phyloP scores from a whole-genome alignment of 106 monocot species.

The Narthecium ossifragum region DNA sequence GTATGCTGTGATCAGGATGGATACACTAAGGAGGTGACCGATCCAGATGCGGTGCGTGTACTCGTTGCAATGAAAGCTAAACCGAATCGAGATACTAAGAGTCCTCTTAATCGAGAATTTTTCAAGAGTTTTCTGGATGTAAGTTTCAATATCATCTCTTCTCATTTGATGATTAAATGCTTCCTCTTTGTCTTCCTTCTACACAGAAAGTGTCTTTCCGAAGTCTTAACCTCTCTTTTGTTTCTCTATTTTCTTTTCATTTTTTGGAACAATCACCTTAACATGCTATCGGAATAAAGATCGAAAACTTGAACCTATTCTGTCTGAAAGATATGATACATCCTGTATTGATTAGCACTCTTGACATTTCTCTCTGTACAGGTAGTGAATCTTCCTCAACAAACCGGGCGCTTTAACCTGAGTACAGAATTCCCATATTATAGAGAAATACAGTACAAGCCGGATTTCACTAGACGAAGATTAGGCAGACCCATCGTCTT shows the following conservation, averaged over 20 bases:
- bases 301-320: no score
- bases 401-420: slow-evolving; percentile 69
- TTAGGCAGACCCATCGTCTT: slow-evolving; percentile 65
- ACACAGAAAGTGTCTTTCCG: no score
- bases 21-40: slow-evolving; percentile 67
- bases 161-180: no score
- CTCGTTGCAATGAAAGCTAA: slow-evolving; percentile 62
- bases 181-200: no score
- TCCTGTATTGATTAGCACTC: no score
- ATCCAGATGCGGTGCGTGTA: slow-evolving; percentile 47
- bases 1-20: slow-evolving; percentile 60
- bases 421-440: slow-evolving; percentile 59
- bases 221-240: no score
- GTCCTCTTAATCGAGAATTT: slow-evolving; percentile 44
- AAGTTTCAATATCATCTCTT: no score
- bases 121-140: slow-evolving; percentile 68
- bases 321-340: no score
- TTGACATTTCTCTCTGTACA: slow-evolving; percentile 10
- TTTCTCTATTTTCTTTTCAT: no score
- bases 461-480: slow-evolving; percentile 34
- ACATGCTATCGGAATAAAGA: no score
- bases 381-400: slow-evolving; percentile 53
- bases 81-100: slow-evolving; percentile 40
- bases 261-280: no score
- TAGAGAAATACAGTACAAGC: slow-evolving; percentile 42